A percentile compares a stretch with the other conserved stretches of the same genome.
Conservation (phyloP, 176 grass and related monocot species). For the Aegilops tauschii region DNA sequence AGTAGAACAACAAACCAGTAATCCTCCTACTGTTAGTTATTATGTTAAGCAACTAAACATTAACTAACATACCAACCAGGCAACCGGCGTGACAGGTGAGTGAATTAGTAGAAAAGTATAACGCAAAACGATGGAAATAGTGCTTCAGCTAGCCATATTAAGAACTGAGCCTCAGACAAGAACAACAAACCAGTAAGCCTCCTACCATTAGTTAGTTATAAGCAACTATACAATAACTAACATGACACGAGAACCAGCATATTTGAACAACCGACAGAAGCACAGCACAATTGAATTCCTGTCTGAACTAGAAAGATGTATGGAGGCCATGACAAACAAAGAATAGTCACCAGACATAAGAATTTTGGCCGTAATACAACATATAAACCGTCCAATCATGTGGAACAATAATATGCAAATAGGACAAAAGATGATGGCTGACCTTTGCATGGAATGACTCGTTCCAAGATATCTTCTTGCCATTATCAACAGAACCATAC, state of each 20-base stretch:
- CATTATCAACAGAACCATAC: conserved; percentile 98
- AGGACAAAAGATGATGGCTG: neutral
- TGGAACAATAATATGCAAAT: neutral
- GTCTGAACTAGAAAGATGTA: neutral
- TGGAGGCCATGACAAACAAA: neutral
- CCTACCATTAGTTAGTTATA: neutral
- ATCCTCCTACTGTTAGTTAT: neutral
- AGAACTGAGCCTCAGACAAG: neutral
- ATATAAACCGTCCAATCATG: neutral
- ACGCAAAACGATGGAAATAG: neutral
- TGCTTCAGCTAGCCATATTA: neutral
- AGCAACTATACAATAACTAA: neutral
- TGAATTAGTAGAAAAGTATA: neutral
- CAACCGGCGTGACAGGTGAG: neutral
- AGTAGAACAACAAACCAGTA: neutral
- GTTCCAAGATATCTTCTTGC: conserved; percentile 98
- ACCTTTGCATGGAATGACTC: conserved; percentile 97
- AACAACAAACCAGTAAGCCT: neutral
- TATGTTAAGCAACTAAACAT: neutral
- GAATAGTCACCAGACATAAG: neutral
- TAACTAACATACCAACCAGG: neutral
- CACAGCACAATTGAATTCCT: neutral
- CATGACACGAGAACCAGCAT: neutral
- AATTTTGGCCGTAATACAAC: neutral
- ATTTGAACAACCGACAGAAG: conserved; percentile 3